These are phyloP conservation scores for Penicillium concentricum DNA, from an alignment of 2,329 filamentous ascomycete genomes.

Conservation along the genomic window DNA sequence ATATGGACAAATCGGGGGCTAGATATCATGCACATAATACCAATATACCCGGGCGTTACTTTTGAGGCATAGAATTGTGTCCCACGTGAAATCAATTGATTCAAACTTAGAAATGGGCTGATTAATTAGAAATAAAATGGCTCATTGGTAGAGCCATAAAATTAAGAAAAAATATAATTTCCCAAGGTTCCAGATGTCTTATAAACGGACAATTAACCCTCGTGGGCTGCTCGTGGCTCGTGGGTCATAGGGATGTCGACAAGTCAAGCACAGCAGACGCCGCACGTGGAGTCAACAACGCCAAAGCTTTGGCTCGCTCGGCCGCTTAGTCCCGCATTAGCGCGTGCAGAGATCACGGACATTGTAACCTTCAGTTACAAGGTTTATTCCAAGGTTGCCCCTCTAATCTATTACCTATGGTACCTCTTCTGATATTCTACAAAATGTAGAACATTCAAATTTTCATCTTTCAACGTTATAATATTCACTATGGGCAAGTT, in stretches of 20 bases:
- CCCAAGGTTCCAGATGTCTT: background rate
- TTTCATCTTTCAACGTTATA: background rate
- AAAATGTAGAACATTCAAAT: background rate
- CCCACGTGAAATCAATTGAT: background rate
- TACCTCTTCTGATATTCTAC: background rate
- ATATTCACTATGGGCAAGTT: constrained; percentile 33
- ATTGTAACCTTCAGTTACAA: background rate
- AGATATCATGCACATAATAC: constrained; percentile 2
- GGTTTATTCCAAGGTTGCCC: too few species aligned
- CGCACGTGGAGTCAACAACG: constrained; percentile 19
- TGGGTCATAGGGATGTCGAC: background rate
- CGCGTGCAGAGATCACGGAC: too few species aligned
- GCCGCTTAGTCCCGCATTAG: constrained; percentile 2
- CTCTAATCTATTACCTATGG: too few species aligned
- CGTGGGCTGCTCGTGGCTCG: background rate
- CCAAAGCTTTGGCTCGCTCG: constrained; percentile 9
- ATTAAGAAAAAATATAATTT: too few species aligned
- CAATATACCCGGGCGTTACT: constrained; percentile 4
- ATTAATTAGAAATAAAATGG: background rate
- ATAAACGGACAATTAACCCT: background rate
- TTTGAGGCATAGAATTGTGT: background rate
- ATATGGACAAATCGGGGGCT: background rate
- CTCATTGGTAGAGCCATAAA: background rate
- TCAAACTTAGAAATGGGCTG: too few species aligned
- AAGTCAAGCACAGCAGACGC: constrained; percentile 8